These are phyloP conservation scores for Naegleria fowleri DNA, from an alignment of 208 protist genomes.

Conservation along the genomic window DNA sequence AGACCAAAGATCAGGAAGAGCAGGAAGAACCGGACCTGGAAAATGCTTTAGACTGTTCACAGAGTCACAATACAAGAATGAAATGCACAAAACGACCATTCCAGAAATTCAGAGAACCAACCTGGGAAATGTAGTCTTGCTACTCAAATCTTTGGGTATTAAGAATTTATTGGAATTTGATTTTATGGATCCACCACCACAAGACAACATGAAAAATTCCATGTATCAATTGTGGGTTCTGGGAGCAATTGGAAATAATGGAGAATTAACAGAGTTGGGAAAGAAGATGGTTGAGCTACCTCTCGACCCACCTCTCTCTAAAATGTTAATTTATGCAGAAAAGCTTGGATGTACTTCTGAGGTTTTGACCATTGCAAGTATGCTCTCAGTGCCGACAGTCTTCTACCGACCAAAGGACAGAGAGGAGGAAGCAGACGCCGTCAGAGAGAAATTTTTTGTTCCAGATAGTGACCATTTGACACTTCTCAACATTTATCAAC, in stretches of 20 bases:
- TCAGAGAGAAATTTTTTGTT: slow-evolving; percentile 88
- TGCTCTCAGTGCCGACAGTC: slow-evolving; percentile 81
- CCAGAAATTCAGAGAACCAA: slow-evolving; percentile 84
- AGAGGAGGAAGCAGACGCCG: slow-evolving; percentile 68
- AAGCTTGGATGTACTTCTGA: slow-evolving; percentile 72
- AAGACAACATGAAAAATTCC: slow-evolving; percentile 81
- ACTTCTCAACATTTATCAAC: slow-evolving; percentile 94
- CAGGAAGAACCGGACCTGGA: slow-evolving; percentile 91
- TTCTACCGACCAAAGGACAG: slow-evolving; percentile 37
- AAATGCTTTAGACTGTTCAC: slow-evolving; percentile 94
- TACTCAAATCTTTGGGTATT: slow-evolving; percentile 83
- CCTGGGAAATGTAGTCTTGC: slow-evolving; percentile 79
- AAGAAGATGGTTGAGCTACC: slow-evolving; percentile 95
- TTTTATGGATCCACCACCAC: slow-evolving; percentile 98
- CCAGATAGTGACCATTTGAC: slow-evolving; percentile 98
- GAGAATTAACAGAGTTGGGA: slow-evolving; percentile 87
- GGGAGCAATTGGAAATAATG: slow-evolving; percentile 89
- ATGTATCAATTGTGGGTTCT: slow-evolving; percentile 97
- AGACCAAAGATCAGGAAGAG: slow-evolving; percentile 90
- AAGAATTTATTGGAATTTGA: slow-evolving; percentile 92
- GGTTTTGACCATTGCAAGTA: slow-evolving; percentile 85
- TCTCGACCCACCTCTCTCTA: slow-evolving; percentile 89
- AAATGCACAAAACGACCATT: slow-evolving; percentile 76
- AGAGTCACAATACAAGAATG: slow-evolving; percentile 59
- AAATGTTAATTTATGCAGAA: slow-evolving; percentile 80